These are phyloP conservation scores for Trichoderma endophyticum DNA, from an alignment of 2,329 filamentous ascomycete genomes.

Conservation along the genomic window DNA sequence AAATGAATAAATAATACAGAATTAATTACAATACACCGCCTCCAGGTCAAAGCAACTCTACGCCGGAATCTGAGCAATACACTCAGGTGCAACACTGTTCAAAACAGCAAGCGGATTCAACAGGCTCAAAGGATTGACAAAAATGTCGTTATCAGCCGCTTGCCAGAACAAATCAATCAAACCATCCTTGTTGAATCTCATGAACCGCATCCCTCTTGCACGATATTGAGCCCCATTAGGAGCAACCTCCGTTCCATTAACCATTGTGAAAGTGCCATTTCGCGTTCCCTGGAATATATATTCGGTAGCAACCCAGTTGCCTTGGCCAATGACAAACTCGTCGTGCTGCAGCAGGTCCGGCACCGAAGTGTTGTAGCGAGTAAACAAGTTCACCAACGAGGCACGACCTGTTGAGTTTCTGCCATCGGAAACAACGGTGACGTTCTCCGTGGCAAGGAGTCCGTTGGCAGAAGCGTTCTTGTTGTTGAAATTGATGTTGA, in stretches of 20 bases:
- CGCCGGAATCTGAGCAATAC: background rate
- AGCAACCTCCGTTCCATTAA: background rate
- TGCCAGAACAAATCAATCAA: constrained; percentile 9
- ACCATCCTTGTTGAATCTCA: constrained; percentile 5
- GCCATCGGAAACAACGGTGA: constrained; percentile 1
- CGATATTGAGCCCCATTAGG: background rate
- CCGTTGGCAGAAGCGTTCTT: background rate
- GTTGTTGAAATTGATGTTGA: constrained; percentile 3
- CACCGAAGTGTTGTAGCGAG: background rate
- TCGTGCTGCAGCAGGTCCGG: background rate
- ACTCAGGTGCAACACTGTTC: background rate
- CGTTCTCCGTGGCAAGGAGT: background rate
- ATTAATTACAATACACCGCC: background rate
- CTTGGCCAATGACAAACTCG: constrained; percentile 2
- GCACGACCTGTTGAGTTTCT: constrained; percentile 1
- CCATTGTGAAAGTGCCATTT: background rate
- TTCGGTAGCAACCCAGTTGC: constrained; percentile 7
- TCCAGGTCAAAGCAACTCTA: background rate
- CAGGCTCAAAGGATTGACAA: background rate
- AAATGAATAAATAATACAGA: background rate
- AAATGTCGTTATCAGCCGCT: background rate
- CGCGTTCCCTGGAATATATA: constrained; percentile 2
- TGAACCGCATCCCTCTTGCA: background rate
- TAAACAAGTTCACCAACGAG: background rate
- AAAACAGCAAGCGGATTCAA: background rate